A percentile compares a stretch with the other conserved stretches of the same genome.
phyloP scores from a whole-genome alignment of 257 asterid species.

The Solanum appendiculatum region DNA sequence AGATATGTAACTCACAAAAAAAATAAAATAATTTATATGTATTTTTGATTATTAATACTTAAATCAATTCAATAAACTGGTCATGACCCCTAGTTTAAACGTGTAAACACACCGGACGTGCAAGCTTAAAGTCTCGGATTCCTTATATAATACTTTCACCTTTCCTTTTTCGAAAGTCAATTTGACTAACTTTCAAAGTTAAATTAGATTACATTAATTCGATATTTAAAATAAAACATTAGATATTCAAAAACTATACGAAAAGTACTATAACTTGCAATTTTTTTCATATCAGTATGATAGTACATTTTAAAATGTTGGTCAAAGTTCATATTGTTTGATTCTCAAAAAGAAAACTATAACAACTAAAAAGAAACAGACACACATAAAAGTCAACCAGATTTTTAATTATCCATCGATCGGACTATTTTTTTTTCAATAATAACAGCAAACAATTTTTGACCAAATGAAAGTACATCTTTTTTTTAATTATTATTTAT shows the following conservation, averaged over 20 bases:
- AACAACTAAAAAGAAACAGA: too few species aligned
- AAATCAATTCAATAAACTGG: background rate
- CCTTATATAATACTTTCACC: rapidly evolving
- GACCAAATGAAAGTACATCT: background rate
- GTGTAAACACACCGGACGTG: too few species aligned
- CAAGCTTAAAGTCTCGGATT: background rate
- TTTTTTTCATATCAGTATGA: background rate
- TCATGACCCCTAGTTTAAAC: too few species aligned
- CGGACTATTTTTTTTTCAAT: rapidly evolving
- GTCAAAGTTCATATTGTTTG: rapidly evolving
- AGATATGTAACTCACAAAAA: too few species aligned
- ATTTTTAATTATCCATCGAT: background rate
- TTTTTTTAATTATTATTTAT: background rate
- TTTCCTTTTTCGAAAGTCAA: too few species aligned
- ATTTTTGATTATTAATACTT: background rate
- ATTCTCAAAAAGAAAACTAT: background rate
- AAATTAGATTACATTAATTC: too few species aligned
- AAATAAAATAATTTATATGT: too few species aligned
- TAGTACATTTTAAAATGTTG: background rate
- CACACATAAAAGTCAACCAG: background rate
- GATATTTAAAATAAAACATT: too few species aligned
- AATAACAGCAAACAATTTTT: background rate
- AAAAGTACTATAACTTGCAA: too few species aligned
- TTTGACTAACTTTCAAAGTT: too few species aligned
- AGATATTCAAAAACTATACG: too few species aligned